These are phyloP conservation scores for Penicillium manginii DNA, from an alignment of 495 filamentous ascomycete species.

Conservation along the genomic window DNA sequence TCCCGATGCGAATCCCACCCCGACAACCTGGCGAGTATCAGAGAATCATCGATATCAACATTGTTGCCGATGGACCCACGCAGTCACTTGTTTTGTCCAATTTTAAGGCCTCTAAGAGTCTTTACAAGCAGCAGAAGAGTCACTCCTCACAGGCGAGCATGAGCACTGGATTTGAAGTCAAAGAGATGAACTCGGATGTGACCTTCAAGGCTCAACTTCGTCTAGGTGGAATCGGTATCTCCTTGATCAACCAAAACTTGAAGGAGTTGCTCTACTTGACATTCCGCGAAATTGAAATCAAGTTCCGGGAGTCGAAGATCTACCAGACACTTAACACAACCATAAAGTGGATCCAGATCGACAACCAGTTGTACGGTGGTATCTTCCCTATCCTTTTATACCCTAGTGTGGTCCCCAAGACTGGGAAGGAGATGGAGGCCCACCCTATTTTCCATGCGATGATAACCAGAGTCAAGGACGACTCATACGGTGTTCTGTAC, in stretches of 20 bases:
- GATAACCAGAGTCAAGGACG: constrained; percentile 94
- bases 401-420: constrained; percentile 98
- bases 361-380: constrained; percentile 97
- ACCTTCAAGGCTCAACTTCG: constrained; percentile 87
- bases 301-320: constrained; percentile 86
- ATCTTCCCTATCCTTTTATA: constrained; percentile 98
- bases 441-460: constrained; percentile 92
- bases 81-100: constrained; percentile 95
- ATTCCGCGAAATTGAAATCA: constrained; percentile 88
- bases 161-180: constrained; percentile 83
- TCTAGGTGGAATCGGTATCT: constrained; percentile 89
- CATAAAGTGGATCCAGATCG: constrained; percentile 98
- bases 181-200: constrained; percentile 81
- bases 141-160: constrained; percentile 62
- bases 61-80: constrained; percentile 90
- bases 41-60: constrained; percentile 94
- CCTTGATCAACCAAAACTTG: constrained; percentile 87
- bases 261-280: constrained; percentile 94
- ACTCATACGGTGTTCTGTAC: constrained; percentile 96
- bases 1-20: constrained; percentile 81
- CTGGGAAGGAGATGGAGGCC: constrained; percentile 93
- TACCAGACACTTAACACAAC: constrained; percentile 89
- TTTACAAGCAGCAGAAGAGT: constrained; percentile 81
- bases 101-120: constrained; percentile 88
- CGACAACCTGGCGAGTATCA: constrained; percentile 57